These are phyloP conservation scores for Kwoniella bestiolae DNA, from an alignment of 768 basidiomycete species.

Conservation along the genomic window DNA sequence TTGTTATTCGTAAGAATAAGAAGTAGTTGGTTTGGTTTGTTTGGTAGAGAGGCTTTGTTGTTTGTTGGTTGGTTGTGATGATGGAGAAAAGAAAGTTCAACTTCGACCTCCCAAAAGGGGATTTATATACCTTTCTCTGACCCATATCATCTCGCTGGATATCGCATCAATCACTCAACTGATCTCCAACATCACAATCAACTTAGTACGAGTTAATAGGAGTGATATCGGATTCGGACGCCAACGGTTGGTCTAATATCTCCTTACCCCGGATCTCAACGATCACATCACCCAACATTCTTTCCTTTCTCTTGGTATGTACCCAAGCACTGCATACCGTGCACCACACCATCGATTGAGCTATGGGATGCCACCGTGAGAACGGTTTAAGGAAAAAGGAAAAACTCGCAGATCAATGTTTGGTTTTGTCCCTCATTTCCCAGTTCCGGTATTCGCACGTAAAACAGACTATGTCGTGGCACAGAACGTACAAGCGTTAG, in stretches of 20 bases:
- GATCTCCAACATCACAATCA: too few relatives aligned
- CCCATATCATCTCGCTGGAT: not conserved
- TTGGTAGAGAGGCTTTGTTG: constrained; percentile 5
- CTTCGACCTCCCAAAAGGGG: constrained; percentile 6
- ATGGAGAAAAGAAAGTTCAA: not conserved
- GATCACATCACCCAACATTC: not conserved
- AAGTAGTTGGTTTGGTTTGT: constrained; percentile 7
- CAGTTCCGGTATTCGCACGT: not conserved
- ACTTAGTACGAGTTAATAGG: not conserved
- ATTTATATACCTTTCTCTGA: constrained; percentile 22
- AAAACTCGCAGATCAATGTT: not conserved
- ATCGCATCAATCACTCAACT: not conserved
- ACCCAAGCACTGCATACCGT: too few relatives aligned
- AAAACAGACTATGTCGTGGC: too few relatives aligned
- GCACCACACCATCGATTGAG: too few relatives aligned
- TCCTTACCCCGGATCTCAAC: not conserved
- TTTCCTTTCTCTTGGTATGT: not conserved
- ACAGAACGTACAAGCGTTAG: not conserved
- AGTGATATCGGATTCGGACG: constrained; percentile 2
- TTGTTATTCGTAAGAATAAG: not conserved
- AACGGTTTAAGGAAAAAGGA: not conserved
- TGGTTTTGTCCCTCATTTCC: too few relatives aligned
- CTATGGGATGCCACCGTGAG: not conserved
- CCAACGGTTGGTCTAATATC: constrained; percentile 10
- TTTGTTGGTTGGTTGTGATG: constrained; percentile 18